These are phyloP conservation scores for Lachnellula occidentalis DNA, from an alignment of 2,329 filamentous ascomycete genomes.

Conservation along the genomic window DNA sequence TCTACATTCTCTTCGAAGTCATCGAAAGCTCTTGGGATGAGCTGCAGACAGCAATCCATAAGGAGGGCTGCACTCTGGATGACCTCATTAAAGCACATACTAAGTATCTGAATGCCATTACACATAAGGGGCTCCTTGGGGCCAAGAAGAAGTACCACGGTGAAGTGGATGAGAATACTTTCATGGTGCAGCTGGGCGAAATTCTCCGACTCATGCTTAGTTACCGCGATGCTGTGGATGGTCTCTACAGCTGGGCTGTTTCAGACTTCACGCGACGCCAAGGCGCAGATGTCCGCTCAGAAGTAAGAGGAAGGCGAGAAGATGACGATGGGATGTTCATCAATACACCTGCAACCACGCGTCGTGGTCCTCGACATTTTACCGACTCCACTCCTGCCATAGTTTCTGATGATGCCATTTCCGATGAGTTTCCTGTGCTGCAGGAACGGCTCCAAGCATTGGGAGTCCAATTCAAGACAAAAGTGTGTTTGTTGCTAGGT, in stretches of 20 bases:
- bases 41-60: slow-evolving; percentile 74
- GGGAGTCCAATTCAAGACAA: slow-evolving; percentile 67
- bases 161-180: slow-evolving; percentile 58
- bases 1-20: slow-evolving; percentile 98
- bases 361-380: slow-evolving; percentile 25
- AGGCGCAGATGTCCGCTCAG: slow-evolving; percentile 69
- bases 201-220: slow-evolving; percentile 89
- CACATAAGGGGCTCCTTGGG: slow-evolving; percentile 88
- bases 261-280: slow-evolving; percentile 92
- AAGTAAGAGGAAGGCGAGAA: slow-evolving; percentile 39
- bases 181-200: slow-evolving; percentile 87
- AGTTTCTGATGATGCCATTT: slow-evolving; percentile 33
- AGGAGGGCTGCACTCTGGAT: slow-evolving; percentile 85
- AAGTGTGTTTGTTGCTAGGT: slow-evolving; percentile 76
- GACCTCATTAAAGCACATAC: slow-evolving; percentile 91
- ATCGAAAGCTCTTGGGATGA: slow-evolving; percentile 95
- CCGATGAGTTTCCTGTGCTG: slow-evolving; percentile 66
- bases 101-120: slow-evolving; percentile 87
- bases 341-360: slow-evolving; percentile 27
- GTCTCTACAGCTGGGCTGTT: slow-evolving; percentile 89
- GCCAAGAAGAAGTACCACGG: slow-evolving; percentile 48
- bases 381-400: slow-evolving; percentile 24
- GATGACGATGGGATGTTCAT: slow-evolving; percentile 25
- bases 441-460: slow-evolving; percentile 68
- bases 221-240: slow-evolving; percentile 90